Conservation (phyloP, 805 yeast genomes). For the Lipomyces lipofer region DNA sequence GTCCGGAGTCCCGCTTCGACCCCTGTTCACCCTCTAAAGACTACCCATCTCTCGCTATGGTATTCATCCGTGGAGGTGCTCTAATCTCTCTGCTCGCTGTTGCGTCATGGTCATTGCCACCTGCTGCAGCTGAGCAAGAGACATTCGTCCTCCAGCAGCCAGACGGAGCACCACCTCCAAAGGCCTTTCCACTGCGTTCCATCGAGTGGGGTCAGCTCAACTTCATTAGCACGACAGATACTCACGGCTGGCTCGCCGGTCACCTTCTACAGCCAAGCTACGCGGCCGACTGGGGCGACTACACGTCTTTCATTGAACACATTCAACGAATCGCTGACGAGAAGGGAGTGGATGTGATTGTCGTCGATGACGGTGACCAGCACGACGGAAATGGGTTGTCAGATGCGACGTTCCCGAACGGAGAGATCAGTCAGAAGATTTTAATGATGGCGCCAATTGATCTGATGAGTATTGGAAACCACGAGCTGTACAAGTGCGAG, state of each 20-base stretch:
- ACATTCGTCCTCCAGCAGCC: conserved; percentile 36
- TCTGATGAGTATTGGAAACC: conserved; percentile 83
- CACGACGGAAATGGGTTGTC: conserved; percentile 89
- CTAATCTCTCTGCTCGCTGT: no score
- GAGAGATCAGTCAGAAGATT: conserved; percentile 58
- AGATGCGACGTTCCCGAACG: conserved; percentile 77
- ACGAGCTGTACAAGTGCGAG: conserved; percentile 74
- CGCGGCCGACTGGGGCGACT: conserved; percentile 92
- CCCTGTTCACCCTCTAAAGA: background rate
- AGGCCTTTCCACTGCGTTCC: conserved; percentile 49
- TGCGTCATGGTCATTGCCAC: no score
- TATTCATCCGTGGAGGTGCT: no score
- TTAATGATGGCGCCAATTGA: conserved; percentile 70
- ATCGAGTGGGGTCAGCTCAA: conserved; percentile 71
- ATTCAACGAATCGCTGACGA: conserved; percentile 49
- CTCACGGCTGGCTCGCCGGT: conserved; percentile 94
- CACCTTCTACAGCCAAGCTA: conserved; percentile 76
- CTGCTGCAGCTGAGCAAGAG: no score
- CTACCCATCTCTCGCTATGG: no score
- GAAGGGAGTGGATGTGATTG: conserved; percentile 59
- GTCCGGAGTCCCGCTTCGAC: conserved; percentile 1
- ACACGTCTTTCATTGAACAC: conserved; percentile 62
- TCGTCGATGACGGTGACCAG: conserved; percentile 88
- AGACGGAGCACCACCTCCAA: conserved; percentile 40
- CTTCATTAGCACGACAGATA: conserved; percentile 92